Conservation (phyloP, 2,329 filamentous ascomycete species). For the Xylaria sp. region DNA sequence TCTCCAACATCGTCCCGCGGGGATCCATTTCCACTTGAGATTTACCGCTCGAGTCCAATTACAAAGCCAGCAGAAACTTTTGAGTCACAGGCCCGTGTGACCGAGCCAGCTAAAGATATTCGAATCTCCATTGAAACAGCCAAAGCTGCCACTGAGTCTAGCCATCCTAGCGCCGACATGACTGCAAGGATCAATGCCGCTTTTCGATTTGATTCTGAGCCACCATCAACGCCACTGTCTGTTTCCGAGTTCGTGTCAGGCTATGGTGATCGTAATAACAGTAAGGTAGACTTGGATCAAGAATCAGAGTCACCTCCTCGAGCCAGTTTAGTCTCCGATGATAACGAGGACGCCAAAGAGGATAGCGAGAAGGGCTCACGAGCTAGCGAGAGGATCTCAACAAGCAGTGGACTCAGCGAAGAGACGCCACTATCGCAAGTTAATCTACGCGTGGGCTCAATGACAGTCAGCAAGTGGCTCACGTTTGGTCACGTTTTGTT, state of each 20-base stretch:
- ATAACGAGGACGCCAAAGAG: constrained; percentile 39
- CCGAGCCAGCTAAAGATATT: constrained; percentile 46
- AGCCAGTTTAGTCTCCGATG: constrained; percentile 51
- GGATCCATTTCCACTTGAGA: constrained; percentile 66
- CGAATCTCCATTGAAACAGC: constrained; percentile 51
- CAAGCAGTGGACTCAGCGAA: constrained; percentile 61
- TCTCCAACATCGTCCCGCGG: constrained; percentile 68
- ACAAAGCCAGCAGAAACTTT: constrained; percentile 53
- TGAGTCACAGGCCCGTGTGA: constrained; percentile 61
- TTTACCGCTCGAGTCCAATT: constrained; percentile 54
- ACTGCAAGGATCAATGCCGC: constrained; percentile 63
- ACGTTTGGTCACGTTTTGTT: constrained; percentile 87
- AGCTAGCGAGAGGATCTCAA: constrained; percentile 53
- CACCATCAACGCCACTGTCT: constrained; percentile 58
- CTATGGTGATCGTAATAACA: constrained; percentile 54
- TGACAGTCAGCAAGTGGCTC: constrained; percentile 89
- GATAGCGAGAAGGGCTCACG: constrained; percentile 54
- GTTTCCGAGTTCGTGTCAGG: constrained; percentile 57
- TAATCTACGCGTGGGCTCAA: constrained; percentile 80
- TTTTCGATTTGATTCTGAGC: constrained; percentile 55
- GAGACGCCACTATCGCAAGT: constrained; percentile 75
- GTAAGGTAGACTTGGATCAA: constrained; percentile 39
- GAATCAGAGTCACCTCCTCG: constrained; percentile 39
- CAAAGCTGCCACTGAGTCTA: constrained; percentile 57
- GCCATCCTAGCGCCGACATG: constrained; percentile 66